phyloP scores from a whole-genome alignment of 2,329 filamentous ascomycete genomes.

The Clonostachys chloroleuca region DNA sequence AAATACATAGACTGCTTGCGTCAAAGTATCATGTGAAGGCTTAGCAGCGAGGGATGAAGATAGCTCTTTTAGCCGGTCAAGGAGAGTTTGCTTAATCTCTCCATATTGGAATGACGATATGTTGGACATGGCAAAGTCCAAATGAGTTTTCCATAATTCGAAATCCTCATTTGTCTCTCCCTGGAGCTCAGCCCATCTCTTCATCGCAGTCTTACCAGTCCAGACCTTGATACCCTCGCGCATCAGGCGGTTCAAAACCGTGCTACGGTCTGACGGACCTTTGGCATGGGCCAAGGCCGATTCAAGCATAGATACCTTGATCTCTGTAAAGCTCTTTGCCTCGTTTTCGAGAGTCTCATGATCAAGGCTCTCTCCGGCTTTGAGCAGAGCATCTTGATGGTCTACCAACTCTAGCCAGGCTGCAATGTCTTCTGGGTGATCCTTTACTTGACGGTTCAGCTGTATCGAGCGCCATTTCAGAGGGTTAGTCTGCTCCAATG shows the following conservation, averaged over 20 bases:
- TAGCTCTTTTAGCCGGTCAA: slow-evolving; percentile 37
- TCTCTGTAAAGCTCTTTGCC: slow-evolving; percentile 65
- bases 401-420: slow-evolving; percentile 76
- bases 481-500: slow-evolving; percentile 30
- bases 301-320: slow-evolving; percentile 77
- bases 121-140: slow-evolving; percentile 69
- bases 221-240: slow-evolving; percentile 71
- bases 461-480: slow-evolving; percentile 52
- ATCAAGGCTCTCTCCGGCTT: slow-evolving; percentile 35
- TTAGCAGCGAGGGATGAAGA: slow-evolving; percentile 3
- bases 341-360: slow-evolving; percentile 53
- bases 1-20: slow-evolving; percentile 60
- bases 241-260: slow-evolving; percentile 65
- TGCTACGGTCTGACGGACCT: slow-evolving; percentile 43
- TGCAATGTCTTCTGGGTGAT: slow-evolving; percentile 61
- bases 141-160: slow-evolving; percentile 66
- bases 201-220: slow-evolving; percentile 55
- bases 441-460: slow-evolving; percentile 59
- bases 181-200: slow-evolving; percentile 56
- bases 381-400: slow-evolving; percentile 69
- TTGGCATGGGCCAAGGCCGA: slow-evolving; percentile 62
- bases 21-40: slow-evolving; percentile 5
- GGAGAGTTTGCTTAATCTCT: slow-evolving; percentile 53
- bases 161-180: slow-evolving; percentile 29
- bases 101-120: slow-evolving; percentile 66